phyloP scores from a whole-genome alignment of 2,329 filamentous ascomycete species.

The Orbilia quercus region DNA sequence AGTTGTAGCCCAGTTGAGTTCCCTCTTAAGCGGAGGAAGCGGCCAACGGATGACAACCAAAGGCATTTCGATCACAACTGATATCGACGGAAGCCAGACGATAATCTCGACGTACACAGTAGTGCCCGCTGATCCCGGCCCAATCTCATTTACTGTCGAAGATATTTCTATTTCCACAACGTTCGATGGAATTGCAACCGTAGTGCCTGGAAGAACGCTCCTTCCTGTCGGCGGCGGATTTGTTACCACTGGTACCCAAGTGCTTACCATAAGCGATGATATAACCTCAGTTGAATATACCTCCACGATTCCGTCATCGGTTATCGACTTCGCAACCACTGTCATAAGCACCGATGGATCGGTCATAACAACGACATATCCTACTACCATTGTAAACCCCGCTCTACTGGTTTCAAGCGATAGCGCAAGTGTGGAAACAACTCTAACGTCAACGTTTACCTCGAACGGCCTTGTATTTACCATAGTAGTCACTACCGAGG shows the following conservation, averaged over 20 bases:
- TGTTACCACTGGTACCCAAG: conserved; percentile 1
- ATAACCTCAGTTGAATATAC: conserved; percentile 9
- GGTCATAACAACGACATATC: conserved; percentile 21
- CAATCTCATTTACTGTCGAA: conserved; percentile 32
- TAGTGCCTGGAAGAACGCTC: conserved; percentile 20
- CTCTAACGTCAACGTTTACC: conserved; percentile 22
- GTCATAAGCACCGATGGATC: conserved; percentile 15
- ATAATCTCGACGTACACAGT: conserved; percentile 22
- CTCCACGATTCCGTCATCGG: conserved; percentile 36
- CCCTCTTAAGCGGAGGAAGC: conserved; percentile 2
- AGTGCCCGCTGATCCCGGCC: neutral
- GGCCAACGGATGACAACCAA: conserved; percentile 20
- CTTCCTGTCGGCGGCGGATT: conserved; percentile 44
- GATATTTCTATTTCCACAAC: conserved; percentile 16
- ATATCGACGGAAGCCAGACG: conserved; percentile 20
- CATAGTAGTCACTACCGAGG: conserved; percentile 15
- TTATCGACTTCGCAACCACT: conserved; percentile 17
- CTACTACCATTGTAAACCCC: conserved; percentile 22
- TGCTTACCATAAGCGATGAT: conserved; percentile 17
- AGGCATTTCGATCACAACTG: conserved; percentile 23
- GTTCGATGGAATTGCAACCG: conserved; percentile 24
- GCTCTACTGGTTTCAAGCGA: neutral
- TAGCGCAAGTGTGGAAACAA: conserved; percentile 12
- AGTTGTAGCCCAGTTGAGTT: conserved; percentile 19
- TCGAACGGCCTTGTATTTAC: conserved; percentile 11